Percentiles rank a stretch among this genome's conserved stretches.
Evolutionary conservation across 805 yeast species (phyloP).

Genomic region (Debaryomyces tyrocola): DNA sequence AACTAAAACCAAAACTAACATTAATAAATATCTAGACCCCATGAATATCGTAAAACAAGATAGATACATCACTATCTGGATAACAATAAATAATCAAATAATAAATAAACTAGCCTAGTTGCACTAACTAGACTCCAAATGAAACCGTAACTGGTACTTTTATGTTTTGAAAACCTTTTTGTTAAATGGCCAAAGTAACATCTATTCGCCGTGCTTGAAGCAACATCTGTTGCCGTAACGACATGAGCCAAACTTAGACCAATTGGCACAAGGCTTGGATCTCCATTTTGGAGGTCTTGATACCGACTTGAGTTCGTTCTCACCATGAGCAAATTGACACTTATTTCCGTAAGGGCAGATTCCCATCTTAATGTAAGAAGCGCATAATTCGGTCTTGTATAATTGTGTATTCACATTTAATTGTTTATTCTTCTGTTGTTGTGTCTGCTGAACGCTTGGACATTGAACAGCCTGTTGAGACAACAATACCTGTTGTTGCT

Average conservation of each 20-base stretch:
- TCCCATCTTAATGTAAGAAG: constrained; percentile 66
- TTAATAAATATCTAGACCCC: neutral
- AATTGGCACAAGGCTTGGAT: constrained; percentile 87
- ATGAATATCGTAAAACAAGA: neutral
- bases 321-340: constrained; percentile 95
- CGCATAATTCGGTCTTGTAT: constrained; percentile 90
- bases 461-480: constrained; percentile 9
- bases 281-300: constrained; percentile 83
- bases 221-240: constrained; percentile 91
- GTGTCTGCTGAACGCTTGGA: neutral
- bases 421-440: constrained; percentile 7
- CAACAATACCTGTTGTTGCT: constrained; percentile 6
- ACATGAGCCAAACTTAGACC: constrained; percentile 79
- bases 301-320: constrained; percentile 67
- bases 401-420: constrained; percentile 55
- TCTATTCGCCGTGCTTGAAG: constrained; percentile 66
- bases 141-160: neutral
- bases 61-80: neutral
- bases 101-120: neutral
- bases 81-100: neutral
- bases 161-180: neutral
- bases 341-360: constrained; percentile 84
- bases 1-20: neutral
- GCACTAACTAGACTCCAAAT: neutral
- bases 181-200: neutral